Percentiles rank a stretch among this genome's conserved stretches.
These are phyloP conservation scores for Gamsiella multidivaricata DNA, from an alignment of 192 early-diverging fungal species.

Conservation along the genomic window DNA sequence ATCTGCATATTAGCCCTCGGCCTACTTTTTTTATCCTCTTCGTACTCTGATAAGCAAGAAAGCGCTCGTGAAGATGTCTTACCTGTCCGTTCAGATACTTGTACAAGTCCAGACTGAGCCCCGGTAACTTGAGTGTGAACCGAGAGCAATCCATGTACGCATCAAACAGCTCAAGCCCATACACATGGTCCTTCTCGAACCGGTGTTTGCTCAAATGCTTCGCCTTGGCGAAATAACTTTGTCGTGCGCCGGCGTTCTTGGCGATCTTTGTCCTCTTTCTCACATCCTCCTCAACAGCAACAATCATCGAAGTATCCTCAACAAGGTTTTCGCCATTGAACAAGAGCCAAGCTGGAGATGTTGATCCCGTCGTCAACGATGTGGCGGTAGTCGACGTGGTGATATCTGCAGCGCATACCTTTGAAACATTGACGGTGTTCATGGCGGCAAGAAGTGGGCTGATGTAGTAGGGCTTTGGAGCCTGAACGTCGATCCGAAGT, in stretches of 20 bases:
- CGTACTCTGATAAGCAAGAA: too few species aligned
- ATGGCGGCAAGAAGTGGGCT: conserved; percentile 11
- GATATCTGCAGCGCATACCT: too few species aligned
- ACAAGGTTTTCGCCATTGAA: conserved; percentile 1
- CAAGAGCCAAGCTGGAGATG: conserved; percentile 7
- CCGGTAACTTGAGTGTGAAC: conserved; percentile 24
- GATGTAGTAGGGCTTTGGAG: conserved; percentile 14
- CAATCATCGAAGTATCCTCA: conserved; percentile 11
- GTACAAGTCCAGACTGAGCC: conserved; percentile 15
- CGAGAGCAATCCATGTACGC: conserved; percentile 18
- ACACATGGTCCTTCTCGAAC: conserved; percentile 17
- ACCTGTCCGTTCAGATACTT: conserved; percentile 31
- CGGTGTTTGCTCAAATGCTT: conserved; percentile 1
- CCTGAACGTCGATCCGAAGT: conserved; percentile 19
- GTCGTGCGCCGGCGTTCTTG: background rate
- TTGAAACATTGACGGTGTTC: background rate
- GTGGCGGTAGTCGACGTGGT: background rate
- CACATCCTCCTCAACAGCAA: conserved; percentile 5
- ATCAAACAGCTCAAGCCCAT: conserved; percentile 31
- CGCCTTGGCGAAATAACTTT: conserved; percentile 13
- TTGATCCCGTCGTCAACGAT: background rate
- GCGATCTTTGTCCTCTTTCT: conserved; percentile 12
- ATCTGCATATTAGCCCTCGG: too few species aligned
- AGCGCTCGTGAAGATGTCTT: too few species aligned
- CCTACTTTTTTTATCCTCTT: too few species aligned